These are phyloP conservation scores for Camillea tinctor DNA, from an alignment of 2,329 filamentous ascomycete genomes.

Conservation along the genomic window DNA sequence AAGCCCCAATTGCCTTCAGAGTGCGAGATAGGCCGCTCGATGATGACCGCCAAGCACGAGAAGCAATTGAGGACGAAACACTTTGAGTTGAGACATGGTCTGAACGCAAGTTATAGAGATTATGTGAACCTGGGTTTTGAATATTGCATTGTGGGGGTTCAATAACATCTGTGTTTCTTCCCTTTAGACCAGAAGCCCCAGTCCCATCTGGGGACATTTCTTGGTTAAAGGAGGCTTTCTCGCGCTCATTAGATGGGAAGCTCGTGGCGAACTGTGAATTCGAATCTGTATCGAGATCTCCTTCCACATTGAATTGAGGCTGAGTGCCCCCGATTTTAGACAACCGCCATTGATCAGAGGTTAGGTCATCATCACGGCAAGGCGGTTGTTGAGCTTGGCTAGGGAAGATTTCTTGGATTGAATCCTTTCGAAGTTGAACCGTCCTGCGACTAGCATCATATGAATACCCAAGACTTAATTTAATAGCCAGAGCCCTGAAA, in stretches of 20 bases:
- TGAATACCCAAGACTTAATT: constrained; percentile 14
- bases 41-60: constrained; percentile 1
- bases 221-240: constrained; percentile 1
- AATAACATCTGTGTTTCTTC: not conserved
- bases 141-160: not conserved
- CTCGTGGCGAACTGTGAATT: constrained; percentile 1
- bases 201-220: not conserved
- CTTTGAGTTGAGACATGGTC: constrained; percentile 10
- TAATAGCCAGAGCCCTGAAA: constrained; percentile 11
- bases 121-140: not conserved
- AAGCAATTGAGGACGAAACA: not conserved
- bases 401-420: not conserved
- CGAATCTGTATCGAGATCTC: not conserved
- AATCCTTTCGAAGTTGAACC: constrained; percentile 14
- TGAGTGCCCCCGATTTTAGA: not conserved
- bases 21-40: constrained; percentile 14
- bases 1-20: constrained; percentile 19
- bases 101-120: not conserved
- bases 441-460: constrained; percentile 4
- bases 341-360: not conserved
- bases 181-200: constrained; percentile 4
- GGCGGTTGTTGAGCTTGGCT: not conserved
- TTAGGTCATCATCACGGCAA: not conserved
- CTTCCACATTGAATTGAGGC: too few relatives aligned
- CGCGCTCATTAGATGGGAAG: constrained; percentile 3